Base-by-base conservation (phyloP, 2,329 filamentous ascomycete species). In the Alternaria ventricosa region DNA sequence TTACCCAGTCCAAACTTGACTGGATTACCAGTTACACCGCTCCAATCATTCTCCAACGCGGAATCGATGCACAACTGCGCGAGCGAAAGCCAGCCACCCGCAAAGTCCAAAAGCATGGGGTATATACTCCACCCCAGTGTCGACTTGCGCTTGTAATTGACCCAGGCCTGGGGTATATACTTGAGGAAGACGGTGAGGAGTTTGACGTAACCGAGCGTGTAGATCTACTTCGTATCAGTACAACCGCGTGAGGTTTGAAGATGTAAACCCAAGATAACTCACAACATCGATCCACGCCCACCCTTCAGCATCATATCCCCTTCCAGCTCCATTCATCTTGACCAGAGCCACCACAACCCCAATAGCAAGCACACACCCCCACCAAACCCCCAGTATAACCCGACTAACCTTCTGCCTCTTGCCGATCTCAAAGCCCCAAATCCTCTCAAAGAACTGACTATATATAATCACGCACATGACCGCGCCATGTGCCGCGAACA, bases 1-100 rank as follows among this genome's bases (percentile, higher is more conserved):
- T 97, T 95, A 13, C 92, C 92, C 45, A 98, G 85, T 3, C 90
- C 89, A 62, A 98, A 89, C 82, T 98, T 99, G 71, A 96, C 90
- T 0, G 94, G 93, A 78, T 98, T 98, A 1, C 94, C 95, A 0
- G 90, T 94, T 61, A 98, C 85, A 22, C 95, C 96, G 51, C 90
- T 92, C 94, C 95, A 97, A 82, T 97, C 93, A 59, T 86, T 87
- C 79, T 96, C 90, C 41, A 96, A 82, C 62, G 90, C 93, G 63
- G 93, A 94, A 82, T 98, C 96, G 65, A 98, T 89, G 22, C 90
- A 82, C 66, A 97, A 87, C 81, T 99, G 96, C 3, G 87, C 82
- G 56, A 97, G 86, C 63, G 93, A 97, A 54, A 98, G 83, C 18
- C 96, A 76, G 36, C 95, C 94, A 41, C 96, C 96, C 1, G 85